A percentile compares a stretch with the other conserved stretches of the same genome.
Conservation (phyloP, 495 filamentous ascomycete genomes). For the Annulohypoxylon bovei region DNA sequence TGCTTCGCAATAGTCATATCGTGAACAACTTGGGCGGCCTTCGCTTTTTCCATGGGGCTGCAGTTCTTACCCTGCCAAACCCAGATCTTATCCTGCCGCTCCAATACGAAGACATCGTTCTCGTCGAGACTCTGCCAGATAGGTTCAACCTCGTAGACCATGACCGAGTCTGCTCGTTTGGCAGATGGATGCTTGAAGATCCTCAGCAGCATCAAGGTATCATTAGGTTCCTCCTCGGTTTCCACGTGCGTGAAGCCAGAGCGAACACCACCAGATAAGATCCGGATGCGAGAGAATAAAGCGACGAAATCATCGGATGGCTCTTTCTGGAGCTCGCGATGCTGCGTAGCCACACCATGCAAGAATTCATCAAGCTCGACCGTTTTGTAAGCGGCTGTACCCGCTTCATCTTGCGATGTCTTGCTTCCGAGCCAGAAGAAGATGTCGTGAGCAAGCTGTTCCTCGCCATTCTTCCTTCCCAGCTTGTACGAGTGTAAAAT, state of each 20-base stretch:
- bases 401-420: constrained; percentile 70
- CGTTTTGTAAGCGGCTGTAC: constrained; percentile 72
- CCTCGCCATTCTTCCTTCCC: constrained; percentile 49
- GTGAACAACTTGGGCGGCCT: constrained; percentile 70
- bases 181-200: constrained; percentile 65
- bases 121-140: constrained; percentile 69
- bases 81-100: constrained; percentile 68
- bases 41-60: constrained; percentile 72
- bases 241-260: constrained; percentile 70
- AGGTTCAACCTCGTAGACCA: constrained; percentile 71
- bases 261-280: constrained; percentile 66
- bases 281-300: constrained; percentile 64
- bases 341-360: constrained; percentile 65
- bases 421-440: constrained; percentile 70
- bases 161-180: constrained; percentile 55
- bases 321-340: constrained; percentile 65
- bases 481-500: constrained; percentile 65
- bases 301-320: constrained; percentile 66
- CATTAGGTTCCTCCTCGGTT: constrained; percentile 47
- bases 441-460: constrained; percentile 65
- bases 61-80: constrained; percentile 72
- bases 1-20: constrained; percentile 70
- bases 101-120: constrained; percentile 69
- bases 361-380: constrained; percentile 73
- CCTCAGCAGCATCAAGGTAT: constrained; percentile 62